Base-by-base conservation (phyloP, 2,329 filamentous ascomycete genomes). In the Fusarium nanum region DNA sequence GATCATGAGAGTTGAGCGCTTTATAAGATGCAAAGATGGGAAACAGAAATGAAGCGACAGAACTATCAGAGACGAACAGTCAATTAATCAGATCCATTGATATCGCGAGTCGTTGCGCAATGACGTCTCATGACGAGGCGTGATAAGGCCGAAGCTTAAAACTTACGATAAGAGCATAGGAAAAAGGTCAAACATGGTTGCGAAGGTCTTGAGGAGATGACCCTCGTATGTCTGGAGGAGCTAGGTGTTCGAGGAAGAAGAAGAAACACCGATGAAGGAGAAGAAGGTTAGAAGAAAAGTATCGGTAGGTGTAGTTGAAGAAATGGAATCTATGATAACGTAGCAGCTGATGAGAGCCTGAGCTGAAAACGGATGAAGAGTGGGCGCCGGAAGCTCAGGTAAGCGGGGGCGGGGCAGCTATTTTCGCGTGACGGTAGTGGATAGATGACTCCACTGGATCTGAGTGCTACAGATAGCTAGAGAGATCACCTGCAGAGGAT, bases 21-120 rank as follows among this genome's bases (percentile, higher is more conserved):
- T 98, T 98, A 87, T 98, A 98, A 70, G 95, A 97, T 73, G 95
- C 94, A 83, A 97, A 98, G 70, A 98, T 89, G 54, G 96, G 96
- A 79, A 98, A 97, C 78, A 98, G 89, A 78, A 97, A 94, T 60
- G 94, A 97, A 63, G 92, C 90, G 79, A 95, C 81, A 69, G 93
- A 95, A 78, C 94, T 97, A 78, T 55, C 56, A 40, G 23, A 48
- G 23, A 20, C 10, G 18, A 10, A n/a, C 16, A 52, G 67, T 74
- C 50, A 70, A 60, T 50, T 28, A 49, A 59, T 47, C 50, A 34
- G 28, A 64, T 57, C 44, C 48, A 63, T 58, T 56, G 44, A 27
- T 3, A 34, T 58, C 47, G 44, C 13, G 49, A 47, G 45, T 59
- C 27, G 27, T 60, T 27, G 42, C 49, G 53, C 27, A 59, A 68